A percentile compares a stretch with the other conserved stretches of the same genome.
Evolutionary conservation across 2,329 filamentous ascomycete genomes (phyloP).

Genomic region (Beauveria brongniartii): DNA sequence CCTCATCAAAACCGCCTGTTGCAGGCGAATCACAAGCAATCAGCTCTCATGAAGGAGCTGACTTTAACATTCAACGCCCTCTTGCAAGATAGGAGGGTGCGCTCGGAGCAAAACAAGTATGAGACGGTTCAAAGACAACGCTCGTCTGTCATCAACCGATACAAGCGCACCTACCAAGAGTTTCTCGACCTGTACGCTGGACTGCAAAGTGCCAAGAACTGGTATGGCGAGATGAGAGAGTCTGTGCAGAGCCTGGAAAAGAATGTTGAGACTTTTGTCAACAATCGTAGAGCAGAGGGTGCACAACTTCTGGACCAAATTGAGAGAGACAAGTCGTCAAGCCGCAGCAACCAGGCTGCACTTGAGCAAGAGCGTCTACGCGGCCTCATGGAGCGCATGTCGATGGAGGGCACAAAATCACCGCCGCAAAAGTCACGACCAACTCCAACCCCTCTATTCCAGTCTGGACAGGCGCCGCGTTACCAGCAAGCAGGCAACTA

Average conservation of each 20-base stretch:
- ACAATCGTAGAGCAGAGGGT: slow-evolving; percentile 85
- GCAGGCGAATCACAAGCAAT: slow-evolving; percentile 93
- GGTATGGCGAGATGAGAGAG: slow-evolving; percentile 94
- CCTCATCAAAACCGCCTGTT: slow-evolving; percentile 85
- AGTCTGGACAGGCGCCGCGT: slow-evolving; percentile 34
- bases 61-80: slow-evolving; percentile 80
- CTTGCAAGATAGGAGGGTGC: slow-evolving; percentile 87
- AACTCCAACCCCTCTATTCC: slow-evolving; percentile 40
- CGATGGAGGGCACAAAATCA: slow-evolving; percentile 57
- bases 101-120: slow-evolving; percentile 91
- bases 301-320: slow-evolving; percentile 84
- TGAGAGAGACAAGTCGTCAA: slow-evolving; percentile 65
- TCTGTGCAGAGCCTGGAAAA: slow-evolving; percentile 86
- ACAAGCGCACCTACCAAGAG: slow-evolving; percentile 85
- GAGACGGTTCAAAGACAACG: slow-evolving; percentile 79
- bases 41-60: slow-evolving; percentile 88
- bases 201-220: slow-evolving; percentile 77
- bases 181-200: slow-evolving; percentile 86
- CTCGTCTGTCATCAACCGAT: slow-evolving; percentile 72
- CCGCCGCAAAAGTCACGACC: slow-evolving; percentile 24
- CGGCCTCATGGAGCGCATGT: slow-evolving; percentile 91
- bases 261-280: slow-evolving; percentile 96
- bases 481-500: slow-evolving; percentile 46
- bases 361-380: slow-evolving; percentile 80
- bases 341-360: slow-evolving; percentile 56